phyloP scores from a whole-genome alignment of 495 filamentous ascomycete genomes.

The Penicillium daleae region DNA sequence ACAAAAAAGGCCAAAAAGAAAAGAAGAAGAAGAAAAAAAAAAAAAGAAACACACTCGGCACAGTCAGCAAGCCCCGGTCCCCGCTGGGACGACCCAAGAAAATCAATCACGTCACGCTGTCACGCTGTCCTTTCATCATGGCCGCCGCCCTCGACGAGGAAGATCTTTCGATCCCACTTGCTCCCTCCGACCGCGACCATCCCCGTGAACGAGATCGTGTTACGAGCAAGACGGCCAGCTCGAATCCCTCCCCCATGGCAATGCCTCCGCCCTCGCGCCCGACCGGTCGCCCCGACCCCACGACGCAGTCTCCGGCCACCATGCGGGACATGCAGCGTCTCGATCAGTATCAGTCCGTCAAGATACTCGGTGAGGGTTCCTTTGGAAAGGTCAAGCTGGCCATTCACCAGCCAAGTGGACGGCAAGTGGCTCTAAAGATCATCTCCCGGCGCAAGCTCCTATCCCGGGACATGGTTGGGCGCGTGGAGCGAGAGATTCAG shows the following conservation, averaged over 20 bases:
- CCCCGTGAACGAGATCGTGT: conserved; percentile 47
- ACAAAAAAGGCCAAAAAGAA: conserved; percentile 25
- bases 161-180: conserved; percentile 87
- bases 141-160: conserved; percentile 74
- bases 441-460: conserved; percentile 94
- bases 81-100: conserved; percentile 31
- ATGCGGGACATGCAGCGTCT: conserved; percentile 72
- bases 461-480: conserved; percentile 93
- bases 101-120: conserved; percentile 55
- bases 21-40: conserved; percentile 12
- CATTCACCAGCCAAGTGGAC: conserved; percentile 83
- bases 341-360: conserved; percentile 86
- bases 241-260: conserved; percentile 47
- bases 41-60: no score
- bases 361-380: conserved; percentile 91
- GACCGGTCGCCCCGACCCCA: conserved; percentile 39
- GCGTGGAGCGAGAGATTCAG: conserved; percentile 96
- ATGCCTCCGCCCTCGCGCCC: conserved; percentile 53
- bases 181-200: conserved; percentile 63
- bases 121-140: conserved; percentile 49
- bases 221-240: conserved; percentile 29
- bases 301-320: conserved; percentile 48
- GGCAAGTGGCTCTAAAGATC: conserved; percentile 96
- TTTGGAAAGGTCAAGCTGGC: conserved; percentile 99
- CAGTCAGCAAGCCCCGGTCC: conserved; percentile 29